Evolutionary conservation across 208 protist species (phyloP).

Genomic region (Perkinsela sp.): DNA sequence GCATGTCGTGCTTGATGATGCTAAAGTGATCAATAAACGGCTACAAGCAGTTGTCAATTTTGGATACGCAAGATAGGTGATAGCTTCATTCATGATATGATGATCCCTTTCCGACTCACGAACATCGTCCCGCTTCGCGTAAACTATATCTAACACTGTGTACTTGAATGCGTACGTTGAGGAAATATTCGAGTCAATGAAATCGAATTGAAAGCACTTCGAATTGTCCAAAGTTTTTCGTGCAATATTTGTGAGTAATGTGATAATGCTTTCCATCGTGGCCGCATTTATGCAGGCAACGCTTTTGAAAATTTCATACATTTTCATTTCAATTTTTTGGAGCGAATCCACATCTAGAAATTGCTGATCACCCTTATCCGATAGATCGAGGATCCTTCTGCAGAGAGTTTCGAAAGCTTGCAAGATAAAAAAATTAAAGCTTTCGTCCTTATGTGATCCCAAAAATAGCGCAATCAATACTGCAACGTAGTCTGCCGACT

Average conservation of each 20-base stretch:
- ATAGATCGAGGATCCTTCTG: not conserved
- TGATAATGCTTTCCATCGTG: not conserved
- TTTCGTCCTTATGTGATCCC: not conserved
- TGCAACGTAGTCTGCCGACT: not conserved
- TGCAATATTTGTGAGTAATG: not conserved
- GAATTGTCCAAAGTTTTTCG: not conserved
- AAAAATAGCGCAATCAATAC: not conserved
- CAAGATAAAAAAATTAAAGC: not conserved
- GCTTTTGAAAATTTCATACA: not conserved
- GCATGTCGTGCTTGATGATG: not conserved
- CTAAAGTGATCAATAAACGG: not conserved
- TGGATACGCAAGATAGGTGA: not conserved
- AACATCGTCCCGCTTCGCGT: not conserved
- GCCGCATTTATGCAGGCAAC: not conserved
- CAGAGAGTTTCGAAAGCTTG: not conserved
- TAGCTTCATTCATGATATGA: not conserved
- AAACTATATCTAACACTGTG: not conserved
- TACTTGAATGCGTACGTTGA: not conserved
- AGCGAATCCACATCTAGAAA: not conserved
- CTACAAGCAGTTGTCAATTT: not conserved
- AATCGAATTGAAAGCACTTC: not conserved
- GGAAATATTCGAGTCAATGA: not conserved
- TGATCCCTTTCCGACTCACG: not conserved
- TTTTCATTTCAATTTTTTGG: not conserved
- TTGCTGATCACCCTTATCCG: not conserved